phyloP scores from a whole-genome alignment of 2,329 filamentous ascomycete genomes.

The Penicillium verrucosum region DNA sequence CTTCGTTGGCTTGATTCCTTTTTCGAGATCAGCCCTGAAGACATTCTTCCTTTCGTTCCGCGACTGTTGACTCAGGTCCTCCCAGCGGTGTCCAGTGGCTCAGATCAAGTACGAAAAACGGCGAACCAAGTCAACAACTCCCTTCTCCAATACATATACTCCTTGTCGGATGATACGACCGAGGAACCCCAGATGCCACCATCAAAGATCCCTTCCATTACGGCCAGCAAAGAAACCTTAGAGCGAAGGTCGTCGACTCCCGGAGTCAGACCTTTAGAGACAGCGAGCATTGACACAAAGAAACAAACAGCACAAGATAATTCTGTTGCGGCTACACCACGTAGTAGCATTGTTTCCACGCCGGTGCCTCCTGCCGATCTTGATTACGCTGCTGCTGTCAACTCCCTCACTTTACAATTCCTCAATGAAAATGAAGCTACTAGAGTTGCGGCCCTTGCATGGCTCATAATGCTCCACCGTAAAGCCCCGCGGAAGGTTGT shows the following conservation, averaged over 20 bases:
- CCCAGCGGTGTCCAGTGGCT: slow-evolving; percentile 87
- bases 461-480: slow-evolving; percentile 95
- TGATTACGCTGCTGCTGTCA: slow-evolving; percentile 95
- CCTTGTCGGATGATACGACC: slow-evolving; percentile 68
- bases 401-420: slow-evolving; percentile 86
- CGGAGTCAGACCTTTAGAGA: slow-evolving; percentile 30
- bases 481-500: slow-evolving; percentile 92
- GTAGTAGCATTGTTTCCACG: slow-evolving; percentile 47
- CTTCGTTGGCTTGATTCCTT: slow-evolving; percentile 95
- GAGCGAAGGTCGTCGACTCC: slow-evolving; percentile 45
- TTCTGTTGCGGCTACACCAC: slow-evolving; percentile 42
- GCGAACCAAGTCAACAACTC: slow-evolving; percentile 86
- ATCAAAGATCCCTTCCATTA: slow-evolving; percentile 42
- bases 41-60: slow-evolving; percentile 91
- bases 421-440: slow-evolving; percentile 96
- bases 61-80: slow-evolving; percentile 87
- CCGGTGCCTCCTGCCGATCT: slow-evolving; percentile 59
- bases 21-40: slow-evolving; percentile 94
- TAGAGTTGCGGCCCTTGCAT: slow-evolving; percentile 85
- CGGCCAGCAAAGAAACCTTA: slow-evolving; percentile 36
- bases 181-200: slow-evolving; percentile 38
- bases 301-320: slow-evolving; percentile 32
- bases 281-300: slow-evolving; percentile 27
- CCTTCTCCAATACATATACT: slow-evolving; percentile 91
- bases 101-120: slow-evolving; percentile 83